Percentiles rank a stretch among this genome's conserved stretches.
Conservation (phyloP, 352 stramenopile genomes). For the Globisporangium perplexum region DNA sequence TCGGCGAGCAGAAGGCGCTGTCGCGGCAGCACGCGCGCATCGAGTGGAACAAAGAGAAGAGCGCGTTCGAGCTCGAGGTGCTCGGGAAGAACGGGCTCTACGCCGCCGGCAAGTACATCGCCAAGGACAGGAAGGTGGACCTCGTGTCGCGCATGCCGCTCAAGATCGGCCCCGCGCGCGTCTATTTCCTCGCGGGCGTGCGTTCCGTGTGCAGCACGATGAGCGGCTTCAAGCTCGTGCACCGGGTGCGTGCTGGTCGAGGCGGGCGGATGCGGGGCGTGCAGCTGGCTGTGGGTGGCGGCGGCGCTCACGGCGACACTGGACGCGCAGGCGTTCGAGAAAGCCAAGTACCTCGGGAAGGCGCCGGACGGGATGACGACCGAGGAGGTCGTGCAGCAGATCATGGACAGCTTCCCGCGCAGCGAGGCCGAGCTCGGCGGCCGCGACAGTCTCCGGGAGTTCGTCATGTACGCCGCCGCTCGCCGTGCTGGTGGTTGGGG, state of each 20-base stretch:
- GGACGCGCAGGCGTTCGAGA: conserved; percentile 68
- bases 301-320: no score
- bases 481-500: background rate
- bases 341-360: conserved; percentile 35
- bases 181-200: conserved; percentile 76
- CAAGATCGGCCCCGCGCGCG: conserved; percentile 65
- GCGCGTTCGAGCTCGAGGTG: conserved; percentile 71
- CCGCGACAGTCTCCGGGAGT: conserved; percentile 51
- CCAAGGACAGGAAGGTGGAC: conserved; percentile 68
- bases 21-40: conserved; percentile 72
- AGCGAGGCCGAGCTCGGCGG: conserved; percentile 75
- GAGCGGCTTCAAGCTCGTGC: conserved; percentile 78
- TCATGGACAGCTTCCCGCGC: conserved; percentile 67
- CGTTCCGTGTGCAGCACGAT: conserved; percentile 75
- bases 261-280: no score
- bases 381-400: conserved; percentile 62
- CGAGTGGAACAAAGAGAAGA: conserved; percentile 68
- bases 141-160: conserved; percentile 66
- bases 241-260: conserved; percentile 30
- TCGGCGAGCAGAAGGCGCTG: conserved; percentile 82
- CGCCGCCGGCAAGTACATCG: conserved; percentile 54
- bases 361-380: conserved; percentile 36
- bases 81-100: conserved; percentile 84
- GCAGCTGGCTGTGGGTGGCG: no score
- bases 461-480: conserved; percentile 60